Evolutionary conservation across 2,329 filamentous ascomycete genomes (phyloP).

Genomic region (Phialophora expanda): DNA sequence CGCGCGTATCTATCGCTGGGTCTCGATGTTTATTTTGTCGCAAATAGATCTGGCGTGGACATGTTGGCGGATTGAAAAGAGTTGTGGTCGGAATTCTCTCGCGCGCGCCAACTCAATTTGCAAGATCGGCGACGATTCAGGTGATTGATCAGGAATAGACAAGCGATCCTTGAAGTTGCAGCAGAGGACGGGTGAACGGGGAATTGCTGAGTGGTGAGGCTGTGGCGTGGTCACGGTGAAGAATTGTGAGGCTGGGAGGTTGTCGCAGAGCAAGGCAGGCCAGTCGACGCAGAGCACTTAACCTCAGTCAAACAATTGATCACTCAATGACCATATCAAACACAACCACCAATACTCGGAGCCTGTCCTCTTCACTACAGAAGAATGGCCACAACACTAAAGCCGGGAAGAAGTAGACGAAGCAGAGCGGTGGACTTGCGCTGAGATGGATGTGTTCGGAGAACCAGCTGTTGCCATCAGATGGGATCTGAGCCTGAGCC

Average conservation of each 20-base stretch:
- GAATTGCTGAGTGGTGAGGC: not conserved
- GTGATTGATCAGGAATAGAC: not conserved
- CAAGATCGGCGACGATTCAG: not conserved
- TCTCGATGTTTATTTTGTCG: conserved; percentile 17
- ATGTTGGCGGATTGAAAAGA: conserved; percentile 17
- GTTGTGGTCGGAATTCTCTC: not conserved
- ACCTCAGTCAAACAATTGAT: not conserved
- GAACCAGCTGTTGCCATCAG: conserved; percentile 17
- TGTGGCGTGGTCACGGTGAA: conserved; percentile 14
- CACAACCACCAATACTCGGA: not conserved
- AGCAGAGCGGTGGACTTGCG: conserved; percentile 19
- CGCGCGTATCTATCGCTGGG: conserved; percentile 21
- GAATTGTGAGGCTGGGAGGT: conserved; percentile 35
- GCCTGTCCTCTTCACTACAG: conserved; percentile 11
- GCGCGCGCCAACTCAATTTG: not conserved
- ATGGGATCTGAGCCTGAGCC: conserved; percentile 14
- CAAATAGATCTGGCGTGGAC: conserved; percentile 4
- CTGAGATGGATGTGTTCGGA: conserved; percentile 8
- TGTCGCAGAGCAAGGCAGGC: conserved; percentile 5
- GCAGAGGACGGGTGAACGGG: conserved; percentile 19
- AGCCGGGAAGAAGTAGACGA: conserved; percentile 16
- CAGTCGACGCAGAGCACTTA: not conserved
- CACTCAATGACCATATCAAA: conserved; percentile 4
- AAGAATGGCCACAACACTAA: conserved; percentile 2
- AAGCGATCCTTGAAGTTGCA: conserved; percentile 8